Percentiles rank a stretch among this genome's conserved stretches.
Conservation (phyloP, 1,284 basidiomycete genomes). For the Ustilago bromivora region DNA sequence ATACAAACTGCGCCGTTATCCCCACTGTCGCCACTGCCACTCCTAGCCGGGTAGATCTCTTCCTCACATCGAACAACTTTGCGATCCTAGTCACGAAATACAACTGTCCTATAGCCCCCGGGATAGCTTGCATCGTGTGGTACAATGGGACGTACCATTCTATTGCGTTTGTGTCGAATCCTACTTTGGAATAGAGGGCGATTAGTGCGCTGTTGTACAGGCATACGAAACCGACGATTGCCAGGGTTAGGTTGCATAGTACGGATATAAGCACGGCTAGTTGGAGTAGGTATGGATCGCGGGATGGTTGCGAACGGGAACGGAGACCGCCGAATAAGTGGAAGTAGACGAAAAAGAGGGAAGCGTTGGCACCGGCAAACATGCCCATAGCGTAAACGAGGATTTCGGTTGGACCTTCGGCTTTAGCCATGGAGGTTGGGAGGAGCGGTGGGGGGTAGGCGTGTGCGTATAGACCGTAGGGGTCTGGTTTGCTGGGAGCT, state of each 20-base stretch:
- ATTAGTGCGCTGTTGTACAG: slow-evolving; percentile 14
- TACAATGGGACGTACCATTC: slow-evolving; percentile 21
- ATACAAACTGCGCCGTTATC: slow-evolving; percentile 10
- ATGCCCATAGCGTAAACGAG: slow-evolving; percentile 15
- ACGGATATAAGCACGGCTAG: slow-evolving; percentile 11
- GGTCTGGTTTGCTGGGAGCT: neutral
- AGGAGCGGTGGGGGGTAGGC: slow-evolving; percentile 6
- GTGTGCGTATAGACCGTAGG: slow-evolving; percentile 23
- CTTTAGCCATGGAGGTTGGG: slow-evolving; percentile 17
- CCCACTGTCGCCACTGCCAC: neutral
- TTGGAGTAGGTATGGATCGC: slow-evolving; percentile 26
- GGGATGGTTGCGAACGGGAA: neutral
- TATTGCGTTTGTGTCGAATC: slow-evolving; percentile 35
- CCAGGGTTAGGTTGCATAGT: slow-evolving; percentile 15
- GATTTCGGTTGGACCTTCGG: slow-evolving; percentile 26
- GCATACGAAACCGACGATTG: neutral
- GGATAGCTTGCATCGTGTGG: slow-evolving; percentile 22
- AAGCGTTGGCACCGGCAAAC: slow-evolving; percentile 25
- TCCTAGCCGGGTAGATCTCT: neutral
- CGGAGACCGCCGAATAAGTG: slow-evolving; percentile 16
- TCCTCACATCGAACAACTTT: slow-evolving; percentile 23
- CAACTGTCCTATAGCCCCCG: slow-evolving; percentile 33
- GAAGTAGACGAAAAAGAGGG: slow-evolving; percentile 34
- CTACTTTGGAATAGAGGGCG: slow-evolving; percentile 14
- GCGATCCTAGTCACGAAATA: slow-evolving; percentile 36